Evolutionary conservation across 208 protist species (phyloP), one percentile per base, ranked within the genome.

Genomic region (Kentomonas sorsogonicus): DNA sequence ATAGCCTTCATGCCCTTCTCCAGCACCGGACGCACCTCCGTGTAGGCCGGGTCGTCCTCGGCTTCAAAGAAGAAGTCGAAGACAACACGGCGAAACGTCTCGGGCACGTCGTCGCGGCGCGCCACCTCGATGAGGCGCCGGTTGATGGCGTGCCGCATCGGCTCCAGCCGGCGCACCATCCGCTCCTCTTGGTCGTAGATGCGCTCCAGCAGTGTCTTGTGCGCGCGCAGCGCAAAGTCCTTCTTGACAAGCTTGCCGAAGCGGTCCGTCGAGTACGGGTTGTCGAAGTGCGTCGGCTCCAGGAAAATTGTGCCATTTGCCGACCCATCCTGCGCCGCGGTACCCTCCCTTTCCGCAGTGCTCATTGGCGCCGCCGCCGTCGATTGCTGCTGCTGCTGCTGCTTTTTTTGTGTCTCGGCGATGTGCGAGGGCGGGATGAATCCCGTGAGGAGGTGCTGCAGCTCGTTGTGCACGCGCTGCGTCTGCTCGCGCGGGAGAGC

Each of bases 401-500:
- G 27, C 46, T 0, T 22, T 3, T 13, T 29, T 7, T 13, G 22
- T 13, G 13, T 23, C 43, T 6, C 43, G 1, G 11, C 16, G 15
- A 53, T 34, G 10, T 26, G 26, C n/a, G 53, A 43, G 18, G 39
- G 26, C 11, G 72, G 53, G 16, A 73, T 50, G 15, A 63, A 53
- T 20, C 83, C 86, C 30, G 80, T 83, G 20, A 89, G 67, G 7
- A 94, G 69, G 30, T 72, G 22, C 56, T 87, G 73, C 62, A 91
- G 48, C 25, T 88, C 75, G 10, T 71, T 25, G 48, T 77, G 60
- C 9, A 78, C 63, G 22, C 78, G 48, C 9, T 27, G 48, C 16
- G 68, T 67, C 18, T 62, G 53, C 15, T 59, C 45, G 20, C 65
- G 46, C 38, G 51, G 18, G 3, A 25, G n/a, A 3, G 20, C 41